phyloP scores from a whole-genome alignment of 176 grass and related monocot genomes.

The Tillandsia leiboldiana region DNA sequence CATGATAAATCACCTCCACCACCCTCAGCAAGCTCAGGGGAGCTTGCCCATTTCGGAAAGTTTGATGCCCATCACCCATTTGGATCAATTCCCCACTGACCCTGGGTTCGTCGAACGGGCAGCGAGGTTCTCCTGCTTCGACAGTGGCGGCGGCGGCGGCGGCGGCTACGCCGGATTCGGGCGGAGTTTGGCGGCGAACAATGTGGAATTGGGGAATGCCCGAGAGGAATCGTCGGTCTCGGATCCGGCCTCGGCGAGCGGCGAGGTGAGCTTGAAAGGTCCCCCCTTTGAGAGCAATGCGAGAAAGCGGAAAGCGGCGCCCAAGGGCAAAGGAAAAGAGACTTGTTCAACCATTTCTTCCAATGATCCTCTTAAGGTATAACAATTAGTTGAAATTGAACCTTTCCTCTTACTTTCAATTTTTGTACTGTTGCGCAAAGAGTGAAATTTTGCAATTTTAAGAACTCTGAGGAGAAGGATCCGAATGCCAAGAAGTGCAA shows the following conservation, averaged over 20 bases:
- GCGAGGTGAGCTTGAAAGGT: constrained; percentile 30
- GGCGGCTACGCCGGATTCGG: not conserved
- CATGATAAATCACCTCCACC: constrained; percentile 49
- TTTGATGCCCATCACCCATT: constrained; percentile 34
- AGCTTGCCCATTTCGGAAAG: constrained; percentile 42
- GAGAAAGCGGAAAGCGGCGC: constrained; percentile 65
- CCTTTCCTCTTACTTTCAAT: not conserved
- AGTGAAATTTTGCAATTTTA: constrained; percentile 12
- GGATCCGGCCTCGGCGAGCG: constrained; percentile 56
- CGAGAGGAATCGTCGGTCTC: constrained; percentile 79
- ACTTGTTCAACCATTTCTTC: constrained; percentile 28
- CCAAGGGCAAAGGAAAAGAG: constrained; percentile 81
- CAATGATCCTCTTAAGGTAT: constrained; percentile 58
- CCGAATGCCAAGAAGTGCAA: constrained; percentile 52
- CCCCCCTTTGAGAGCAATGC: constrained; percentile 50
- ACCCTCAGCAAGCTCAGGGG: constrained; percentile 21
- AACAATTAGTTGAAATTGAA: constrained; percentile 14
- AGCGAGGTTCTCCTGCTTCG: constrained; percentile 56
- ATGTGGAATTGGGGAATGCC: constrained; percentile 28
- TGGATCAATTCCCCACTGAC: constrained; percentile 72
- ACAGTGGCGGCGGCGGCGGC: constrained; percentile 26
- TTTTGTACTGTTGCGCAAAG: not conserved
- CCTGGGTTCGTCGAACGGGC: constrained; percentile 60
- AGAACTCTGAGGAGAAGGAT: constrained; percentile 39
- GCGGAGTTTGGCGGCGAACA: constrained; percentile 16